phyloP scores from a whole-genome alignment of 768 basidiomycete species.

The Lenzites betulinus region DNA sequence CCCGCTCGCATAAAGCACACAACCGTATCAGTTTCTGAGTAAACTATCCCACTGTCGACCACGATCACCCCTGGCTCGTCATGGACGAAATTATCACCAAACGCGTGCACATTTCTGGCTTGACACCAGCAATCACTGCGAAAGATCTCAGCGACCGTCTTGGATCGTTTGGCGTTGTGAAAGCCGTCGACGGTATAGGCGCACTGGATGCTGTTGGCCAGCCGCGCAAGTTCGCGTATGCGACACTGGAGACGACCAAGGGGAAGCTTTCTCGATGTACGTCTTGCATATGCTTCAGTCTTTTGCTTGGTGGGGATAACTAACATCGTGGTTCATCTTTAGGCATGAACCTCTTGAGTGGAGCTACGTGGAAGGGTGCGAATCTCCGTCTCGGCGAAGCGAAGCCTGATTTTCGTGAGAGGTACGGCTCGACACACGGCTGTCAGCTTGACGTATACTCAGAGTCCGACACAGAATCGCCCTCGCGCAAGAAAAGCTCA shows the following conservation, averaged over 20 bases:
- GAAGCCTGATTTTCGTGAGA: constrained; percentile 69
- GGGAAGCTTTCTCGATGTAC: constrained; percentile 65
- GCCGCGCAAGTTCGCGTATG: constrained; percentile 71
- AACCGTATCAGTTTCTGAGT: too few relatives aligned
- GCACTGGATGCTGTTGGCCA: constrained; percentile 62
- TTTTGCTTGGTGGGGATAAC: background rate
- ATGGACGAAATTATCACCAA: constrained; percentile 45
- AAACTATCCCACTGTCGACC: too few relatives aligned
- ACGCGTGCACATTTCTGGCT: constrained; percentile 73
- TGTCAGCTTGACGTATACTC: constrained; percentile 6
- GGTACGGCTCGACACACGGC: constrained; percentile 40
- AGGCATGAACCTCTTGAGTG: constrained; percentile 79
- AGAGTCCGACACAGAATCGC: constrained; percentile 32
- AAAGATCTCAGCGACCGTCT: constrained; percentile 61
- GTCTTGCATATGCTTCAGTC: constrained; percentile 22
- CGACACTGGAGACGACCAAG: constrained; percentile 66
- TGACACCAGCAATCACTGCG: constrained; percentile 63
- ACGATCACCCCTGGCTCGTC: background rate
- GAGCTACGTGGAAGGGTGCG: constrained; percentile 86
- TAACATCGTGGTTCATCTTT: background rate
- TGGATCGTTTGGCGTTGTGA: constrained; percentile 68
- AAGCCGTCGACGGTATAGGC: constrained; percentile 70
- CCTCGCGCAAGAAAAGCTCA: constrained; percentile 35
- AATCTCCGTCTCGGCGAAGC: constrained; percentile 83
- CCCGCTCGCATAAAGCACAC: too few relatives aligned